Evolutionary conservation across 192 early-diverging fungal genomes (phyloP), one percentile per base, ranked within the genome.

Genomic region (Radiomyces spectabilis): DNA sequence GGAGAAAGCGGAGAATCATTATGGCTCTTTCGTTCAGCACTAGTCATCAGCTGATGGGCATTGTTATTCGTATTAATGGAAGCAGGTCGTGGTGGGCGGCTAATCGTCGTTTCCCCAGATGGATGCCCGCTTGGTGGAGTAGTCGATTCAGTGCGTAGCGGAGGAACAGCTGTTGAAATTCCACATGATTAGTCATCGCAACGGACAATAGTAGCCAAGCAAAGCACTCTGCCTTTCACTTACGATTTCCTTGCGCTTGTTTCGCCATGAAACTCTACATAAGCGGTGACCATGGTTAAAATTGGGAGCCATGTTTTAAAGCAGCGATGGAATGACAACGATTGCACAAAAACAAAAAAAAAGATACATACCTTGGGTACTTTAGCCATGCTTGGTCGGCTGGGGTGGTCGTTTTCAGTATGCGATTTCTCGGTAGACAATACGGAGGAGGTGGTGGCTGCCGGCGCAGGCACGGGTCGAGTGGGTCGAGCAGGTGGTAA

Each of bases 401-500:
- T 12, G 26, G 21, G 19, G 31, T 57, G 1, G 26, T 15, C 12
- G 19, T 31, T 22, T 30, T 52, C n/a, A n/a, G n/a, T n/a, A n/a
- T n/a, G n/a, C n/a, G n/a, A n/a, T n/a, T n/a, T n/a, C n/a, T n/a
- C n/a, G 35, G 37, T 7, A n/a, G 56, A 24, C 9, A 26, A 15
- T 13, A 41, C 24, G 21, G n/a, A 33, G 3, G 46, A 42, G n/a
- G 39, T 41, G 15, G 41, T 26, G 22, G 41, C 37, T 40, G 32
- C 16, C 18, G 56, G 64, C 19, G 29, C 29, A 18, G 64, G 57
- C 9, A 60, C 37, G 16, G 57, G 53, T 22, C 64, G 51, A n/a
- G 51, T 54, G 8, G 67, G 59, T n/a, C 52, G 39, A 18, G 32
- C 46, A 33, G 55, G 53, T 35, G 56, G 52, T 6, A 42, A 12